Evolutionary conservation across 2,329 filamentous ascomycete species (phyloP), one percentile per base, ranked within the genome.

Genomic region (Furcasterigmium furcatum): DNA sequence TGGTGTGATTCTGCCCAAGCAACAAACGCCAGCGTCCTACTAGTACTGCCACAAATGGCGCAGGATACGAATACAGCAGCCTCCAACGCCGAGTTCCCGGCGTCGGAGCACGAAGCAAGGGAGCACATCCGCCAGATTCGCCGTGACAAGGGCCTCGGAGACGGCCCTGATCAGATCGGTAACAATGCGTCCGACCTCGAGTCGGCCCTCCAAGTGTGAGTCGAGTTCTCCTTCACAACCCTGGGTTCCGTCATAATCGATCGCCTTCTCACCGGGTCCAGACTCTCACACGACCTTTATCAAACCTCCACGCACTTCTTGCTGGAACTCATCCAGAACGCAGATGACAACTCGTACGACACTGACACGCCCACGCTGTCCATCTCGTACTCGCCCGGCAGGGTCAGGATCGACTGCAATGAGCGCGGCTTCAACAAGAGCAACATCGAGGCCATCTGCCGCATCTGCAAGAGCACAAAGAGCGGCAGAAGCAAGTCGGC

Each of bases 321-420:
- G 4, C 56, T 66, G 8, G 66, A 71, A 46, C 53, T 71, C 1
- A 60, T 71, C 25, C 68, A 70, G 41, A 71, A 71, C 52, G 67
- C 66, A 5, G 67, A 71, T 40, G 68, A 70, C 50, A 68, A 67
- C 49, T 46, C n/a, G 8, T 69, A 66, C 46, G 20, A 9, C 7
- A 38, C 34, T 13, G 46, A 19, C 14, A 48, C 46, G 38, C 44
- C 42, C 8, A 44, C 42, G 9, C 46, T 55, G 21, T 30, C 39
- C 48, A 58, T 49, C 46, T 46, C 30, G 34, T 59, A 46, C 40
- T 48, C 49, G 13, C 30, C 51, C 32, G 58, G 62, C 22, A 40
- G 45, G 20, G 36, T 70, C 16, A 52, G 54, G 4, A 54, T 66
- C 14, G 64, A 62, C 34, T 65, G 60, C 48, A 68, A 68, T 46